A percentile compares a stretch with the other conserved stretches of the same genome.
Conservation (phyloP, 2,329 filamentous ascomycete genomes). For the Colletotrichum musae region DNA sequence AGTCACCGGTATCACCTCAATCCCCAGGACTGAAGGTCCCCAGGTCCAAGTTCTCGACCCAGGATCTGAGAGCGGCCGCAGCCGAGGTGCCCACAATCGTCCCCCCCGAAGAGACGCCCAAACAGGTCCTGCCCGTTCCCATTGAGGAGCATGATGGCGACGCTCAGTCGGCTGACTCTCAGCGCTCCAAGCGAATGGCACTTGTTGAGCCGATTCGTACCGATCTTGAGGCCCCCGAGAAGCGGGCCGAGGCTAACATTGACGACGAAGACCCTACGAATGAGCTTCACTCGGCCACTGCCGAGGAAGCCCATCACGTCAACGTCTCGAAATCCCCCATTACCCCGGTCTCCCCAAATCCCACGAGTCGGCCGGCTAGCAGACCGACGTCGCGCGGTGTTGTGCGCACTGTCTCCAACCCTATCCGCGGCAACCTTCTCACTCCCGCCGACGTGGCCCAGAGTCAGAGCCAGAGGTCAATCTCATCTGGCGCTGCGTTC, state of each 20-base stretch:
- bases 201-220: constrained; percentile 70
- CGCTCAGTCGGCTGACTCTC: constrained; percentile 47
- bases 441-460: constrained; percentile 60
- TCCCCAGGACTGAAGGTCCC: constrained; percentile 49
- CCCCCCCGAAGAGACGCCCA: constrained; percentile 7
- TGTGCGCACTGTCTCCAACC: constrained; percentile 53
- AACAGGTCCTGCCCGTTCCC: constrained; percentile 30
- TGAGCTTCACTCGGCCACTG: constrained; percentile 84
- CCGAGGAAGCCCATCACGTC: constrained; percentile 87
- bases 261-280: constrained; percentile 90
- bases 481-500: constrained; percentile 71
- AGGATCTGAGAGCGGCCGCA: constrained; percentile 49
- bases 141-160: constrained; percentile 45
- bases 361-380: constrained; percentile 42
- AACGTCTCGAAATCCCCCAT: constrained; percentile 87
- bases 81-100: constrained; percentile 40
- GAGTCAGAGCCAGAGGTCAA: constrained; percentile 61
- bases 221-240: constrained; percentile 55
- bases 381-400: constrained; percentile 55
- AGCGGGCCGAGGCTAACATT: constrained; percentile 62
- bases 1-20: constrained; percentile 26
- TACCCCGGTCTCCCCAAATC: constrained; percentile 70
- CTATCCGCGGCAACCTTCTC: constrained; percentile 61
- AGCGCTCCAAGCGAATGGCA: constrained; percentile 53
- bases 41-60: constrained; percentile 61